These are phyloP conservation scores for Neoarthrinium moseri DNA, from an alignment of 2,329 filamentous ascomycete species.

Conservation along the genomic window DNA sequence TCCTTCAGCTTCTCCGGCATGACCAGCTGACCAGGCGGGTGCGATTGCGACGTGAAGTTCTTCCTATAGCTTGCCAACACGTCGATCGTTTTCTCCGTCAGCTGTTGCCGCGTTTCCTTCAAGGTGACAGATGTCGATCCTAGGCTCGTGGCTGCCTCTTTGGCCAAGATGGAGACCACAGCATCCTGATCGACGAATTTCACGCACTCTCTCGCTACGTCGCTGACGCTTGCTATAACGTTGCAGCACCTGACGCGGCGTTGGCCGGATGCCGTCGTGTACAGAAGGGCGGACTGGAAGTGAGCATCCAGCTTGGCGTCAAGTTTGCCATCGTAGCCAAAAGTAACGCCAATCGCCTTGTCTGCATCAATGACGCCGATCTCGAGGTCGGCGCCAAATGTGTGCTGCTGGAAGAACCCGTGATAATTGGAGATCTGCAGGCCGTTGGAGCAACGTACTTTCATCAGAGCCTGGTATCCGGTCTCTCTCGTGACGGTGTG, in stretches of 20 bases:
- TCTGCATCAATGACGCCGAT: slow-evolving; percentile 91
- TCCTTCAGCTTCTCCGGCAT: slow-evolving; percentile 96
- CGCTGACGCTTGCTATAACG: slow-evolving; percentile 86
- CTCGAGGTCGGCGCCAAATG: slow-evolving; percentile 90
- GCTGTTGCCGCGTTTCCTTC: slow-evolving; percentile 78
- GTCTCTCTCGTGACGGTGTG: slow-evolving; percentile 88
- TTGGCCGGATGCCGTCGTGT: slow-evolving; percentile 88
- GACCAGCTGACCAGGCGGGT: slow-evolving; percentile 89
- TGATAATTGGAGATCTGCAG: slow-evolving; percentile 92
- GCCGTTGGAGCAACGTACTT: slow-evolving; percentile 96
- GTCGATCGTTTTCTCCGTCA: slow-evolving; percentile 91
- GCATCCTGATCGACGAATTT: slow-evolving; percentile 96
- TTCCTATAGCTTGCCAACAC: slow-evolving; percentile 91
- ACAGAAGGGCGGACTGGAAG: slow-evolving; percentile 92
- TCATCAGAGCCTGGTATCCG: slow-evolving; percentile 95
- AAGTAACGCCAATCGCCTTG: slow-evolving; percentile 88
- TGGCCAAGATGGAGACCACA: slow-evolving; percentile 82
- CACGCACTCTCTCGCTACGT: slow-evolving; percentile 79
- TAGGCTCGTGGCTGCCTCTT: slow-evolving; percentile 89
- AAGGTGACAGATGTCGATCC: slow-evolving; percentile 66
- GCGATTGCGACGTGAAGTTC: slow-evolving; percentile 77
- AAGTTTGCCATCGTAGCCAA: slow-evolving; percentile 96
- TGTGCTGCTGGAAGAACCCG: slow-evolving; percentile 94
- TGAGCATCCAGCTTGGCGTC: slow-evolving; percentile 95
- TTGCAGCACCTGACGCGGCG: slow-evolving; percentile 91